Conservation (phyloP, 345 rosid species). For the Raphanus raphanistrum region DNA sequence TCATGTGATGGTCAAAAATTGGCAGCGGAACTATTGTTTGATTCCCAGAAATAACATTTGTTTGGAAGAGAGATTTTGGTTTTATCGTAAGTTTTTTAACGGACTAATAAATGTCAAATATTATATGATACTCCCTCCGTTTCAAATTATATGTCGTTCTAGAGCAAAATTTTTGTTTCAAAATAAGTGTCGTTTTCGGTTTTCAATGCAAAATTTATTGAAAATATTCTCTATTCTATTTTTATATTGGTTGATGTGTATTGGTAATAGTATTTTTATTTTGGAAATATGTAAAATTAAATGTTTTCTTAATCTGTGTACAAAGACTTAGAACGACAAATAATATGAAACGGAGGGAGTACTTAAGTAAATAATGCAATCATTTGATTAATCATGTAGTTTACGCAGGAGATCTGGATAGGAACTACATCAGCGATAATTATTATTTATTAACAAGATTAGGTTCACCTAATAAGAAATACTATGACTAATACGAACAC, state of each 20-base stretch:
- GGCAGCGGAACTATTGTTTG: slow-evolving; percentile 25
- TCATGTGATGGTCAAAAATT: slow-evolving; percentile 23
- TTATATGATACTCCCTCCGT: not conserved
- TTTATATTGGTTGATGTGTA: too few species aligned
- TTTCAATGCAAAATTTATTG: too few species aligned
- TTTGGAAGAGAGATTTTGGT: slow-evolving; percentile 1
- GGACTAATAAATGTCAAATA: slow-evolving; percentile 3
- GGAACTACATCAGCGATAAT: not conserved
- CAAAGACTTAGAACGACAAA: too few species aligned
- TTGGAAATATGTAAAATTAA: too few species aligned
- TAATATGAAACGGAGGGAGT: too few species aligned
- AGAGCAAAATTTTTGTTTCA: too few species aligned
- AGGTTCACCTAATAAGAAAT: slow-evolving; percentile 33
- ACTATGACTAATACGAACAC: slow-evolving; percentile 12
- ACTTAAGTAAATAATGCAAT: not conserved
- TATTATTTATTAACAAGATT: slow-evolving; percentile 13
- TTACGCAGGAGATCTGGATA: not conserved
- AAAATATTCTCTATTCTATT: too few species aligned
- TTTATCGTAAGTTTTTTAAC: not conserved
- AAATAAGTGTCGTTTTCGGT: too few species aligned
- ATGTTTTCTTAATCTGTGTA: too few species aligned
- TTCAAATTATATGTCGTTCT: too few species aligned
- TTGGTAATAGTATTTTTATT: too few species aligned
- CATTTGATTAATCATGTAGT: not conserved
- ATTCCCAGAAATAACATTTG: slow-evolving; percentile 7